Base-by-base conservation (phyloP, 768 basidiomycete species). In the Tricholoma saponaceum region DNA sequence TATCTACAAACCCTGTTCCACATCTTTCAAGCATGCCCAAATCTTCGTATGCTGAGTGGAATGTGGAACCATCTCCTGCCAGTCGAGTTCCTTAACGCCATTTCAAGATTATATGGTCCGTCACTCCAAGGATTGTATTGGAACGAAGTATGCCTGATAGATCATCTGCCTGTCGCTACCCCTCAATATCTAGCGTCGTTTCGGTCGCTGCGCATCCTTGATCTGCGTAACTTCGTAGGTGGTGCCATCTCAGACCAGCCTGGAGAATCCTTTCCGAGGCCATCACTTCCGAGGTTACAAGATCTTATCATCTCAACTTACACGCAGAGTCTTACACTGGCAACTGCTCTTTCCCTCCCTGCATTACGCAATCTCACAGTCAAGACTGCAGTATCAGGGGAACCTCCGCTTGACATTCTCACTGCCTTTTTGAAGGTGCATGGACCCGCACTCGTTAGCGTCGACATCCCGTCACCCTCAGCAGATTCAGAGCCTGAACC, bases 41-140 rank as follows among this genome's bases (percentile, higher is more conserved):
- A 78, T 49, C 64, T 81, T 28, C 75, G 72, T 41, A 74, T 73
- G 41, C 69, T 83, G 55, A 79, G 72, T 60, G 79, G 78, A 41
- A 70, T 69, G n/a, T 84, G 81, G 81, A 70, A 67, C 33, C 71
- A 74, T 56, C 59, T 66, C 16, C 65, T 82, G 22, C 79, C 81
- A 13, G 55, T 59, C n/a, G 77, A 75, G 25, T 80, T 82, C 63
- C 59, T 79, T 56, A 61, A 71, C 30, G 76, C 71, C 5, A 67
- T 82, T 26, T 65, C 77, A 33, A 69, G 60, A 50, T 64, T 79
- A 52, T 75, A 78, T 60, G 76, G 76, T 6, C 65, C 66, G 18
- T 70, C 73, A 23, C 67, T 84, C 51, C 70, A 74, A 57, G 75
- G 73, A 32, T 59, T 84, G 10, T 75, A 69, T 56, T 83, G 83